Evolutionary conservation across 2,329 filamentous ascomycete genomes (phyloP).

Genomic region (Magnaporthiopsis poae): DNA sequence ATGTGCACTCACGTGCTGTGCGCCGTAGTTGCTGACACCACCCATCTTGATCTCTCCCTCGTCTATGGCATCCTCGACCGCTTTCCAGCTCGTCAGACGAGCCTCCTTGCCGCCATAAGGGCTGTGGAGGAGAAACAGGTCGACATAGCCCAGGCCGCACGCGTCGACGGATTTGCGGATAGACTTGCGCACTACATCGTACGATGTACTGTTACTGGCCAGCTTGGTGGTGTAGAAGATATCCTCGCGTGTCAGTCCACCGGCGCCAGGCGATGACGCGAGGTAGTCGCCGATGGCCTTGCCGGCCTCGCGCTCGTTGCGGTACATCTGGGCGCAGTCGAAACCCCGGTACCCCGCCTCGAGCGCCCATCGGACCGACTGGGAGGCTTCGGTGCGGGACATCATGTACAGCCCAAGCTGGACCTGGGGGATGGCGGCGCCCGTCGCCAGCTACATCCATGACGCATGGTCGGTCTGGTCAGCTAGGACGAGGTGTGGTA

Average conservation of each 20-base stretch:
- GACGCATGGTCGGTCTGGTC: neutral
- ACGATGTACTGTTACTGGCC: constrained; percentile 52
- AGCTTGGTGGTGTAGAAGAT: constrained; percentile 77
- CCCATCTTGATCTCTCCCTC: constrained; percentile 61
- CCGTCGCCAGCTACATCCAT: constrained; percentile 46
- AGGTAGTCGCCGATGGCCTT: constrained; percentile 43
- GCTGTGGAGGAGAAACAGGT: constrained; percentile 70
- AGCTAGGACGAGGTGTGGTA: neutral
- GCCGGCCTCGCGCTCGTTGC: constrained; percentile 64
- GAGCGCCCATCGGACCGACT: constrained; percentile 49
- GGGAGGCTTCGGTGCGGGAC: constrained; percentile 47
- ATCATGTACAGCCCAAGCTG: constrained; percentile 69
- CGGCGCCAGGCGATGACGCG: constrained; percentile 11
- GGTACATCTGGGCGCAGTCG: constrained; percentile 45
- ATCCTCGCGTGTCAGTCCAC: constrained; percentile 41
- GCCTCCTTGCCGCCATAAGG: constrained; percentile 64
- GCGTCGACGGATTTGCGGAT: constrained; percentile 56
- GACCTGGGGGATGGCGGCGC: constrained; percentile 57
- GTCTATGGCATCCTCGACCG: constrained; percentile 64
- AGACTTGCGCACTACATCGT: constrained; percentile 56
- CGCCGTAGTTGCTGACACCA: constrained; percentile 71
- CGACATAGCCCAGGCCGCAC: constrained; percentile 63
- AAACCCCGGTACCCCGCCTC: constrained; percentile 42
- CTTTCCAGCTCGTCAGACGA: constrained; percentile 63
- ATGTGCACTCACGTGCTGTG: constrained; percentile 51